Conservation (phyloP, 352 stramenopile species). For the Phytopythium oedochilum region DNA sequence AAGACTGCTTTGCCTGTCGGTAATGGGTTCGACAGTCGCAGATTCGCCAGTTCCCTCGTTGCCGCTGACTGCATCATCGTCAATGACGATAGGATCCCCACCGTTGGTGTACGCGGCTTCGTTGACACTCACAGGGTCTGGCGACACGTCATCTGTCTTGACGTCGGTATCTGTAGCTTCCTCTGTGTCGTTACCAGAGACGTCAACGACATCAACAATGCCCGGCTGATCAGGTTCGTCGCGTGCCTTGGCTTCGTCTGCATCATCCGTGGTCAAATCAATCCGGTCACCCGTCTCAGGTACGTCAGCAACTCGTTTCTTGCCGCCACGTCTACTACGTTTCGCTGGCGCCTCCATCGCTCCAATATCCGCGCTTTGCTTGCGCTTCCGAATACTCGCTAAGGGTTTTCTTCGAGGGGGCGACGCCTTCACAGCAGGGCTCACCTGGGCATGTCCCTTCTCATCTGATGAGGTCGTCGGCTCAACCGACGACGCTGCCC, state of each 20-base stretch:
- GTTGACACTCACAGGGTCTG: not conserved
- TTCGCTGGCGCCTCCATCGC: constrained; percentile 18
- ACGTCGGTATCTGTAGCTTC: not conserved
- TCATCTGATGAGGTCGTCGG: constrained; percentile 5
- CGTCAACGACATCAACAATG: not conserved
- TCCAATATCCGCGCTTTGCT: constrained; percentile 20
- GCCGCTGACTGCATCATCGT: not conserved
- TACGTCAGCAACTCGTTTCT: not conserved
- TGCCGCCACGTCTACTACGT: constrained; percentile 20
- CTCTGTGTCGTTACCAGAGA: not conserved
- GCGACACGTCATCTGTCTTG: not conserved
- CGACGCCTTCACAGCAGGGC: constrained; percentile 4
- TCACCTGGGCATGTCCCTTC: not conserved
- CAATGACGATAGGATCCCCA: not conserved
- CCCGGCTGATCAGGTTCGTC: not conserved
- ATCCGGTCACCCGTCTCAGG: constrained; percentile 15
- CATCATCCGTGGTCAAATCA: constrained; percentile 21
- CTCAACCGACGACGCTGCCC: constrained; percentile 6
- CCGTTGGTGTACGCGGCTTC: not conserved
- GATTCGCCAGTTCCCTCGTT: not conserved
- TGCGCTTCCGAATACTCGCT: constrained; percentile 26
- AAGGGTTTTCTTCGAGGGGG: constrained; percentile 11
- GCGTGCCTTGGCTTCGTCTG: not conserved
- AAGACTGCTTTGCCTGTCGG: not conserved
- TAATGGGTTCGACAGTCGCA: not conserved